These are phyloP conservation scores for Aspergillus glaucus DNA, from an alignment of 2,329 filamentous ascomycete species.

Conservation along the genomic window DNA sequence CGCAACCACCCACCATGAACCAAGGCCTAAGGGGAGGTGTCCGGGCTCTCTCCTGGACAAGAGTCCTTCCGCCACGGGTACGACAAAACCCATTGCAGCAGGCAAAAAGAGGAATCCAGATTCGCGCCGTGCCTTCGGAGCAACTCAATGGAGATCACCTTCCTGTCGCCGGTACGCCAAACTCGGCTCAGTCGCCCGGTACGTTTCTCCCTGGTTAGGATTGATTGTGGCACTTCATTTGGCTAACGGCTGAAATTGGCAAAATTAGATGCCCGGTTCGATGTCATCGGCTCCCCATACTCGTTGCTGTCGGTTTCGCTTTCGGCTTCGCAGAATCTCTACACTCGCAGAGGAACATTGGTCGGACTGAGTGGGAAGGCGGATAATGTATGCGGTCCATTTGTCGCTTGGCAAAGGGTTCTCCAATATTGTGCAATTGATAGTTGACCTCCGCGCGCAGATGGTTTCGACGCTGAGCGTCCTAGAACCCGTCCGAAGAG, in stretches of 20 bases:
- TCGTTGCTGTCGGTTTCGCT: constrained; percentile 90
- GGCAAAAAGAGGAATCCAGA: constrained; percentile 37
- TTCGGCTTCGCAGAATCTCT: constrained; percentile 87
- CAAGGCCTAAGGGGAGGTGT: constrained; percentile 31
- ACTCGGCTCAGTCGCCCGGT: constrained; percentile 39
- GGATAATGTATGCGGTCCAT: constrained; percentile 62
- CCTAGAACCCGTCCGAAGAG: constrained; percentile 75
- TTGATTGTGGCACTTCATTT: background rate
- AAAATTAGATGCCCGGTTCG: constrained; percentile 77
- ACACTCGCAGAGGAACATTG: constrained; percentile 84
- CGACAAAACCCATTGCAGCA: constrained; percentile 19
- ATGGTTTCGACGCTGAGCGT: constrained; percentile 83
- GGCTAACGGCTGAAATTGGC: constrained; percentile 3
- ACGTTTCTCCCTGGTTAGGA: constrained; percentile 5
- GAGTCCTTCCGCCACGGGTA: constrained; percentile 21
- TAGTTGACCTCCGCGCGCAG: constrained; percentile 39
- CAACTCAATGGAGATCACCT: constrained; percentile 33
- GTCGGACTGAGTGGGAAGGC: constrained; percentile 84
- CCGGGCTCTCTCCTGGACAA: constrained; percentile 27
- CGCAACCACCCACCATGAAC: constrained; percentile 20
- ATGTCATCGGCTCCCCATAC: constrained; percentile 85
- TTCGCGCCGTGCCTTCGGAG: constrained; percentile 39
- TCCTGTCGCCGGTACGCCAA: constrained; percentile 31
- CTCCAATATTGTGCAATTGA: background rate
- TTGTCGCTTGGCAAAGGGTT: background rate